Evolutionary conservation across 768 basidiomycete species (phyloP), one percentile per base, ranked within the genome.

Genomic region (Asterophora lycoperdoides): DNA sequence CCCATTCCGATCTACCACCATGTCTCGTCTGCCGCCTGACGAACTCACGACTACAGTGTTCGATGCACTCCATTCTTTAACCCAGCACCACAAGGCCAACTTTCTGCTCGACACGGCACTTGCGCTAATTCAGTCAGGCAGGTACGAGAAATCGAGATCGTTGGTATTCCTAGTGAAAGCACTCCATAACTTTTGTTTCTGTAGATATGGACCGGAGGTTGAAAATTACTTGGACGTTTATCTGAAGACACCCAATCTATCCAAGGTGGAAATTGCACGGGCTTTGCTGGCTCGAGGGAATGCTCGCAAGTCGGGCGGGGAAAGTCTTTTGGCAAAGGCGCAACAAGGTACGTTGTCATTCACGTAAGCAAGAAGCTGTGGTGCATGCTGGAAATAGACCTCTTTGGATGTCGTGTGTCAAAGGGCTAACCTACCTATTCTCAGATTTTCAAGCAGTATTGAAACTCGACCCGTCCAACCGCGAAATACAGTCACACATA

Each of bases 191-290:
- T 47, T 50, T 35, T 51, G 18, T 37, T 44, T 41, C 47, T 42
- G 26, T 52, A 86, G 83, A 56, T 84, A 83, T 68, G 81, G 80
- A 13, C 66, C 71, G 34, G 76, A 82, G 23, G 83, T 84, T 20
- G 83, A 84, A 61, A 77, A 73, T 40, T 84, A 82, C 57, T 57
- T 85, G 19, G 83, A 86, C 13, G 80, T 84, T 14, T 85, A 83
- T 57, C 61, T 86, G 39, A 69, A 73, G 47, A 84, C 82, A 13
- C 82, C 83, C 0, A 75, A 78, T 41, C 61, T 86, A 13, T 64
- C 77, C 18, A 72, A 68, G 41, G 67, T 68, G 38, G 76, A 83
- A 51, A 59, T 80, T 2, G 73, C 76, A 4, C 73, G 67, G 48
- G 84, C 83, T 1, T 62, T 84, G 49, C 56, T 83, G 8, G 81